Evolutionary conservation across 2,329 filamentous ascomycete species (phyloP), one percentile per base, ranked within the genome.

Genomic region (Stenocarpella maydis): DNA sequence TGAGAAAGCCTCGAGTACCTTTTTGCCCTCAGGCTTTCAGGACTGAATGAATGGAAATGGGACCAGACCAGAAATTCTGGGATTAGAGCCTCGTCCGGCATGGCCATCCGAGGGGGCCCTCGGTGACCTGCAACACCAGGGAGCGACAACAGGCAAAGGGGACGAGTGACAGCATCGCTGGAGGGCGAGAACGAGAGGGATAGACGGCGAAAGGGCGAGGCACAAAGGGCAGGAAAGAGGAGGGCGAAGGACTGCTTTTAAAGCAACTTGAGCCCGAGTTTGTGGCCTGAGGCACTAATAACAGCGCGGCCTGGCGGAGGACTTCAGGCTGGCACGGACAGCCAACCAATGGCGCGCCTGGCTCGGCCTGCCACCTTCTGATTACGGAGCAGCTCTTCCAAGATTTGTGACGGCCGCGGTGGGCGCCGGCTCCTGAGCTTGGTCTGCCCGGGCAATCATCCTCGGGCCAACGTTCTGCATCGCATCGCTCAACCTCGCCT

Each of bases 171-270:
- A 49, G 39, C 50, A 49, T 37, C 24, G n/a, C 26, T n/a, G 54
- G 24, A 19, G 12, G n/a, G 28, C 19, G 17, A 26, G 39, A 21
- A 31, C 1, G 45, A 49, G 21, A 60, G 37, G 26, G 41, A 43
- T n/a, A 60, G 21, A 63, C 28, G 21, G 19, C 43, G 39, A 43
- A 45, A 61, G 21, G 17, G 37, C 8, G 60, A 31, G 39, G 63
- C 45, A 21, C n/a, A 24, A n/a, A 24, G 43, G 61, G 24, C 31
- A 34, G 34, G 64, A 39, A 15, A 43, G 68, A 28, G 53, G 34
- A 50, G 69, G 65, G 65, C 65, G 43, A 65, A 60, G 65, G 64
- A 21, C 65, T 47, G 52, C 49, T 45, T 70, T 70, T 70, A 68
- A 70, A 70, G 61, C 47, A 28, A 34, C 24, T 53, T 55, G 28